Base-by-base conservation (phyloP, 2,329 filamentous ascomycete species). In the Diaporthe capsici region DNA sequence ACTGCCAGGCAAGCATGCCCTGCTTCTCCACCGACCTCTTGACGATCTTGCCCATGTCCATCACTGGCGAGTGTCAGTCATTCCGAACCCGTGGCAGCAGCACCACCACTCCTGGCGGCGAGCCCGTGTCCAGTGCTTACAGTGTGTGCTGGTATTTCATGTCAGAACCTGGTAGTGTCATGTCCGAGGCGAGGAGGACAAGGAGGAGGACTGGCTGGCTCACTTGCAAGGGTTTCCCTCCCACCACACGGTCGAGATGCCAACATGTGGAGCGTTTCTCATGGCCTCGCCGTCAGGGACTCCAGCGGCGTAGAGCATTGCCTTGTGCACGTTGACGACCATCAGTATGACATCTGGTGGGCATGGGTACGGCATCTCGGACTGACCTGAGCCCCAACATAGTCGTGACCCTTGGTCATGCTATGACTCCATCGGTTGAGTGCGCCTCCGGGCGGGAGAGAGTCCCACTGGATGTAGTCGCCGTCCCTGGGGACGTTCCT, bases 211-310 rank as follows among this genome's bases (percentile, higher is more conserved):
- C 17, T 47, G 65, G 31, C 47, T 68, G 47, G 31, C 92, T 86
- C 85, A 94, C 93, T 98, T 98, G 91, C 96, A 98, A 51, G 96
- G 95, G 83, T 98, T 98, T 39, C 96, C 96, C 85, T 98, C 95
- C 96, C 96, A 98, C 96, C 96, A 98, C 6, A 98, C 94, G 7
- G 94, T 95, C 10, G 95, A 94, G 81, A 98, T 92, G 75, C 96
- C 96, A 37, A 98, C 94, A 78, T 98, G 96, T 17, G 96, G 95
- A 72, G 94, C 94, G 75, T 90, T 96, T 85, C 96, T 96, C 94
- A 98, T 98, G 81, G 93, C 92, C 74, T 97, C 88, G 80, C 92
- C 89, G 82, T 95, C 91, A 1, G 95, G 94, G 47, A 98, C 94
- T 34, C 96, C 96, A 12, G 96, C 95, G 20, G 94, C 96, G 85